Conservation (phyloP, 306 rosid genomes). For the Fagus crenata region DNA sequence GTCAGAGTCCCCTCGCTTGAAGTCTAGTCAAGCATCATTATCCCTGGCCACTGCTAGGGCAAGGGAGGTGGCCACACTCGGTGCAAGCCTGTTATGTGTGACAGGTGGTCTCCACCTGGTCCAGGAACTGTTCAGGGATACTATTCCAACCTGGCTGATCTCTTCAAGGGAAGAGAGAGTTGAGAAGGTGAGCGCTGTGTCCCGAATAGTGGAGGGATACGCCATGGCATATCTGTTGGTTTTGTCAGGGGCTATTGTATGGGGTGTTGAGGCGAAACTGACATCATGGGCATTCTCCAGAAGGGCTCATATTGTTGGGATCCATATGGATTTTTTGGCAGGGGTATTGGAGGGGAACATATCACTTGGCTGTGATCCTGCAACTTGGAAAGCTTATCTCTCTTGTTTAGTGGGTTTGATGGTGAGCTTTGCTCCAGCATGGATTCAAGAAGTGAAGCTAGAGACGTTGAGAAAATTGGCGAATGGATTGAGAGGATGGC, state of each 20-base stretch:
- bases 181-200: conserved; percentile 30
- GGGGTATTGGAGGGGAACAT: conserved; percentile 64
- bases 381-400: conserved; percentile 71
- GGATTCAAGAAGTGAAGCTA: conserved; percentile 63
- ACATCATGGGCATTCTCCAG: conserved; percentile 43
- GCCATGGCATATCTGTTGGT: conserved; percentile 66
- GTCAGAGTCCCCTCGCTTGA: conserved; percentile 36
- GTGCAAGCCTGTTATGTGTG: conserved; percentile 59
- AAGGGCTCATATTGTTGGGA: conserved; percentile 46
- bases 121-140: conserved; percentile 58
- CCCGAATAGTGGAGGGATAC: conserved; percentile 58
- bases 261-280: conserved; percentile 58
- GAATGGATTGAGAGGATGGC: conserved; percentile 56
- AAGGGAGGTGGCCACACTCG: conserved; percentile 63
- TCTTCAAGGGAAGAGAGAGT: conserved; percentile 41
- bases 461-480: conserved; percentile 59
- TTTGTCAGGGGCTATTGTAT: conserved; percentile 54
- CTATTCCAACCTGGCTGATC: conserved; percentile 77
- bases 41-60: conserved; percentile 51
- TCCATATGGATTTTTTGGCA: conserved; percentile 69
- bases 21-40: conserved; percentile 50
- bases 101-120: conserved; percentile 67
- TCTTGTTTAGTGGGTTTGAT: conserved; percentile 58
- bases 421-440: conserved; percentile 55
- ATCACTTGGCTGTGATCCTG: conserved; percentile 57